Base-by-base conservation (phyloP, 2,329 filamentous ascomycete species). In the Epicoccum sorghinum region DNA sequence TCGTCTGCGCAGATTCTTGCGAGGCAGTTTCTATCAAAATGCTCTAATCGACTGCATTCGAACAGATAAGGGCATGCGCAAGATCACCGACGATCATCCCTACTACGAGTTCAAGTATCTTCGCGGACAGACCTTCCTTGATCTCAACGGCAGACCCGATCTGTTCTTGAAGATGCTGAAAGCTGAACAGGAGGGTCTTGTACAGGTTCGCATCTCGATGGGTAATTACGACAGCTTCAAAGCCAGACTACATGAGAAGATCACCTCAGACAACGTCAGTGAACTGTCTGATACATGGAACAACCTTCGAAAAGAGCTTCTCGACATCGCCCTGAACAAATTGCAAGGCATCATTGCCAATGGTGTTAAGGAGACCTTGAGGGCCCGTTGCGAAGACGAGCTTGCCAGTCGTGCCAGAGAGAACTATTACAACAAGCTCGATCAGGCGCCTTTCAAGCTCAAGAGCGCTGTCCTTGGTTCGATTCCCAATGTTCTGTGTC, bases 81-180 rank as follows among this genome's bases (percentile, higher is more conserved):
- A 91, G 69, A 98, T 99, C 64, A 93, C 96, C 65, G 93, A 98
- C 58, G 87, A 95, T 23, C 93, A 98, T 68, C 91, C 92, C 0
- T 98, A 96, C 75, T 98, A 98, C 72, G 95, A 98, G 75, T 91
- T 99, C 79, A 96, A 99, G 75, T 99, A 99, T 66, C 82, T 99
- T 18, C 87, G 91, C 60, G 92, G 95, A 66, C 93, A 97, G 75
- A 90, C 90, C 7, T 89, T 97, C 57, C 80, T 81, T 37, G 89
- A 95, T 62, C 84, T 98, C 55, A 89, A 91, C 3, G 86, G 87
- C 47, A 87, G 90, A 47, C 95, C 95, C 1, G 93, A 97, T 61
- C 81, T 96, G 24, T 99, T 95, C 72, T 79, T 99, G 51, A 93
- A 96, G 77, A 99, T 99, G 95, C 86, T 98, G 74, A 96, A 92